phyloP scores from a whole-genome alignment of 1,139 yeast genomes.

The Blastobotrys persicus region DNA sequence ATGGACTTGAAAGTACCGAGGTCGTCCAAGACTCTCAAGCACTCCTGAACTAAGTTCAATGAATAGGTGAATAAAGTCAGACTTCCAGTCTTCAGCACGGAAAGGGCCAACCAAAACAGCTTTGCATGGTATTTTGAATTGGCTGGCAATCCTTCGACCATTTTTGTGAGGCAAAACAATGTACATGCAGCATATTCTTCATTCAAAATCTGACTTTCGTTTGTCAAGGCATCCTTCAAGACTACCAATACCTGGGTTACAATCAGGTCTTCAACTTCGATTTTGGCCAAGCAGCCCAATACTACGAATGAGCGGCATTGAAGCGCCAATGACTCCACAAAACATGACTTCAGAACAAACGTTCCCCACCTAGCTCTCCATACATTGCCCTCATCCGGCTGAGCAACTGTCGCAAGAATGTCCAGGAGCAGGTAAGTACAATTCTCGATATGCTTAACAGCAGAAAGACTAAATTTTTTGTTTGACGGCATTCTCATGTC shows the following conservation, averaged over 20 bases:
- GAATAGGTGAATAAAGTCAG: slow-evolving; percentile 29
- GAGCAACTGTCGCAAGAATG: slow-evolving; percentile 54
- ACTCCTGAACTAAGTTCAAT: slow-evolving; percentile 28
- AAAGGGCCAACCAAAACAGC: slow-evolving; percentile 65
- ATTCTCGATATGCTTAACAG: slow-evolving; percentile 57
- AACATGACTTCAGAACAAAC: slow-evolving; percentile 64
- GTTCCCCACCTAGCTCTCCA: slow-evolving; percentile 75
- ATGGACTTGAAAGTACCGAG: slow-evolving; percentile 30
- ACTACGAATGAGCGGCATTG: slow-evolving; percentile 72
- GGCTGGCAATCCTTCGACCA: slow-evolving; percentile 60
- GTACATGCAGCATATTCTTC: slow-evolving; percentile 38
- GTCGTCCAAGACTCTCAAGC: slow-evolving; percentile 31
- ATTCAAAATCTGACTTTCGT: slow-evolving; percentile 37
- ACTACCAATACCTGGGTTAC: slow-evolving; percentile 47
- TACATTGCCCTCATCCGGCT: slow-evolving; percentile 47
- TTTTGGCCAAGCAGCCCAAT: slow-evolving; percentile 65
- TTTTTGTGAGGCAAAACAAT: slow-evolving; percentile 48
- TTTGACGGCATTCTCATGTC: slow-evolving; percentile 48
- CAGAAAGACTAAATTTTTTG: slow-evolving; percentile 49
- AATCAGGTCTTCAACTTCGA: slow-evolving; percentile 61
- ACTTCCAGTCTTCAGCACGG: slow-evolving; percentile 36
- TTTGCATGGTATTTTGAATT: slow-evolving; percentile 54
- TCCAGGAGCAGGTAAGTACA: slow-evolving; percentile 61
- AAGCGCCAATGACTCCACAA: slow-evolving; percentile 53
- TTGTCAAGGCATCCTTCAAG: slow-evolving; percentile 31